Evolutionary conservation across 2,329 filamentous ascomycete genomes (phyloP), one percentile per base, ranked within the genome.

Genomic region (Colletotrichum sp.): DNA sequence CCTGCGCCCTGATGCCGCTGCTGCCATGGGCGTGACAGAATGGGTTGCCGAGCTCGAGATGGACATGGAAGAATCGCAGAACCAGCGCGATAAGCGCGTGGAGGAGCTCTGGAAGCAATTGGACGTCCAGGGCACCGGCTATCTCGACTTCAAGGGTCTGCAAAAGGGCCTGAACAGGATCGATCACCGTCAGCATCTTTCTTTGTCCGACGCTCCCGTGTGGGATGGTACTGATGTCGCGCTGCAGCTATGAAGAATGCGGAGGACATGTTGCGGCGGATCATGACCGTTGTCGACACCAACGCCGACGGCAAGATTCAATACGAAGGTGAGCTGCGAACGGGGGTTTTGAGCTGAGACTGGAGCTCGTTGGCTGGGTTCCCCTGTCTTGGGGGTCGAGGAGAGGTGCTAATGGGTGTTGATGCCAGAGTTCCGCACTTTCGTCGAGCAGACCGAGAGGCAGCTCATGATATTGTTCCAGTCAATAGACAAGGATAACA

Each of bases 291-390:
- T 77, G 96, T 98, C 78, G 97, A 99, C 83, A 94, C 93, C 74
- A 96, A 96, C 82, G 92, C 93, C 30, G 96, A 99, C 84, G 95
- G 96, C 78, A 94, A 93, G 82, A 99, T 99, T 80, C 94, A 98
- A 85, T 98, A 95, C 84, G 91, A 96, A 86, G 95, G 95, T 97
- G 89, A 83, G 90, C 82, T 77, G 30, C 74, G 24, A 34, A 12
- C 32, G 32, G 70, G 49, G 21, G 36, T 59, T 57, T 39, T 44
- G 18, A 32, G 13, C 57, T 65, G 34, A 74, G 39, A 71, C 62
- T 78, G 70, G 65, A 67, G 69, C 63, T 67, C 44, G 18, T 72
- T 30, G 44, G 57, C 64, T 68, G 66, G 67, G 36, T 66, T 57
- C 36, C 68, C 71, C 65, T 63, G 69, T 69, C 62, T 55, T 72